Percentiles rank a stretch among this genome's conserved stretches.
Conservation (phyloP, 2,329 filamentous ascomycete genomes). For the Colletotrichum viniferum region DNA sequence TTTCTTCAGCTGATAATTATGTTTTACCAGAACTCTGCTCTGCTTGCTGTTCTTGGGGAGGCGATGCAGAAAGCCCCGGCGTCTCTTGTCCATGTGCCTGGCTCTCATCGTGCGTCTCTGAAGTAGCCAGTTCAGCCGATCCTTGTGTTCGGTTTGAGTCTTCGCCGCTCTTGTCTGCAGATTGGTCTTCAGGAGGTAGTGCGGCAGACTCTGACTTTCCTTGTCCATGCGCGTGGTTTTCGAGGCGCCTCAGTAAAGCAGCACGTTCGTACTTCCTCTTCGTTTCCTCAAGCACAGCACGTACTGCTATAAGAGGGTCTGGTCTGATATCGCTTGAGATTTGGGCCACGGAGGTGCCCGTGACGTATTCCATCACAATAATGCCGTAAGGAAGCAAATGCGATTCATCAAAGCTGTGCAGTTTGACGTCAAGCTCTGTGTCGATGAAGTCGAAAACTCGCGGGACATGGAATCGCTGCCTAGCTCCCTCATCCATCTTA, state of each 20-base stretch:
- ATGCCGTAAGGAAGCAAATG: neutral
- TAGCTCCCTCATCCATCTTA: neutral
- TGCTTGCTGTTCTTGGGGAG: neutral
- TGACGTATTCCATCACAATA: neutral
- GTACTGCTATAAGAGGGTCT: neutral
- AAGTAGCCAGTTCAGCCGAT: neutral
- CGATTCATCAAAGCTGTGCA: fast-evolving
- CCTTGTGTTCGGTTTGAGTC: fast-evolving
- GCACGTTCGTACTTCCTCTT: neutral
- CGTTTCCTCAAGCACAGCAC: neutral
- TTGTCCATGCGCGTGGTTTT: neutral
- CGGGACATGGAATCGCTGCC: neutral
- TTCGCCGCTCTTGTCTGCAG: neutral
- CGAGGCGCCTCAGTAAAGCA: fast-evolving
- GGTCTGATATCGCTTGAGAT: neutral
- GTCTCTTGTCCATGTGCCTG: neutral
- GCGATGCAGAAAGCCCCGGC: neutral
- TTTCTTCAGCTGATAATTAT: neutral
- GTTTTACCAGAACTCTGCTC: neutral
- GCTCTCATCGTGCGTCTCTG: neutral
- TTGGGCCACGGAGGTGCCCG: neutral
- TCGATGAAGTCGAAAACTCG: neutral
- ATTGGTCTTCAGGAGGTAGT: fast-evolving
- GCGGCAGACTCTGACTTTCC: neutral
- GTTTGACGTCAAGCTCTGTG: neutral